These are phyloP conservation scores for Fusarium citri DNA, from an alignment of 2,329 filamentous ascomycete species.

Conservation along the genomic window DNA sequence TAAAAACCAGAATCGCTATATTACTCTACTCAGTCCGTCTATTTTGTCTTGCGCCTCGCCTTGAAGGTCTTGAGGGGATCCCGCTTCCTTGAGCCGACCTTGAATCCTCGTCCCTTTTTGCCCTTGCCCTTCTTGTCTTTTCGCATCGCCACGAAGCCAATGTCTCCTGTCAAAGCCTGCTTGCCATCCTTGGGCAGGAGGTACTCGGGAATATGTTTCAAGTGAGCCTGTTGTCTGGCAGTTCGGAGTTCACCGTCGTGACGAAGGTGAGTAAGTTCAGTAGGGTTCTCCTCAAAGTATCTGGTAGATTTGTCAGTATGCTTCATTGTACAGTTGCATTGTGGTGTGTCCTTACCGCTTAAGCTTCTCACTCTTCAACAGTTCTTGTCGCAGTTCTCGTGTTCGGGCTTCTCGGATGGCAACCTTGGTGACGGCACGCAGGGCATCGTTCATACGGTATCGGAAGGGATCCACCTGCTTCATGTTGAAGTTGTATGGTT, in stretches of 20 bases:
- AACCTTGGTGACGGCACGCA: conserved; percentile 89
- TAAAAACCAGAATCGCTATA: conserved; percentile 24
- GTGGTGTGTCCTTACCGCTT: conserved; percentile 65
- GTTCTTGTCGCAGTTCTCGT: conserved; percentile 86
- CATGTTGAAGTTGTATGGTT: conserved; percentile 96
- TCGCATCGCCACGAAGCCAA: conserved; percentile 80
- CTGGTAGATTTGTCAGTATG: conserved; percentile 42
- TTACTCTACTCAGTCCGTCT: conserved; percentile 27
- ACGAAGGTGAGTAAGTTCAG: conserved; percentile 85
- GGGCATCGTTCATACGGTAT: conserved; percentile 92
- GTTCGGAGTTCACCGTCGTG: conserved; percentile 91
- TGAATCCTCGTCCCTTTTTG: conserved; percentile 60
- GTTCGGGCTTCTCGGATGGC: conserved; percentile 91
- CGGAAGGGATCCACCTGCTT: conserved; percentile 92
- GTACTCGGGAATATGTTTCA: conserved; percentile 96
- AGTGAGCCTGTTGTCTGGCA: conserved; percentile 85
- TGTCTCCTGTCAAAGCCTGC: conserved; percentile 73
- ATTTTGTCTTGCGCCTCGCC: conserved; percentile 63
- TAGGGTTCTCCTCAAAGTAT: conserved; percentile 97
- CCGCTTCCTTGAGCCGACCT: conserved; percentile 71
- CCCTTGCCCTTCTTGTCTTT: conserved; percentile 66
- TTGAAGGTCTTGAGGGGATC: conserved; percentile 94
- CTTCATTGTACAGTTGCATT: neutral
- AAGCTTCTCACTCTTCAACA: conserved; percentile 93
- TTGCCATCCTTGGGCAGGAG: conserved; percentile 82